Evolutionary conservation across 2,329 filamentous ascomycete species (phyloP), one percentile per base, ranked within the genome.

Genomic region (Fusarium tjaetaba): DNA sequence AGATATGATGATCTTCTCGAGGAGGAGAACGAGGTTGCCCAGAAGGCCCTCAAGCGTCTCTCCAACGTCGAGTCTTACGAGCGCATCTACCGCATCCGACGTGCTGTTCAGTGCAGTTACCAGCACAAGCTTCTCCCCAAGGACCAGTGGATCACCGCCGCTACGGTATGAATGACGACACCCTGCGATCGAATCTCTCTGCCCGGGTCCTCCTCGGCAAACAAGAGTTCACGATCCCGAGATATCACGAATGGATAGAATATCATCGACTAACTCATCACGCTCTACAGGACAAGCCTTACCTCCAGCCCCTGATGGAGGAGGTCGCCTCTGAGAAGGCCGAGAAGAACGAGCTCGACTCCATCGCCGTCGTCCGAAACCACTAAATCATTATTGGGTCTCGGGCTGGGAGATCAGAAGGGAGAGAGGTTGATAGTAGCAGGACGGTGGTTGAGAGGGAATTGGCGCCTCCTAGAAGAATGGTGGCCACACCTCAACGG

Each of bases 1-100:
- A 98, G 96, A 85, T 91, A 92, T 88, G 96, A 99, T 85, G 96
- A 99, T 84, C 86, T 99, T 83, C 93, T 98, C 83, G 91, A 93
- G 82, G 96, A 99, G 86, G 96, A 99, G 87, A 93, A 89, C 88
- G 93, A 96, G 80, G 86, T 88, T 66, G 94, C 97, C 80, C 92
- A 96, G 85, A 89, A 92, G 79, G 96, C 96, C 73, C 90, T 99
- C 81, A 93, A 94, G 89, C 94, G 96, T 83, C 93, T 99, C 72
- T 90, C 93, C 66, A 89, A 94, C 80, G 94, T 97, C 88, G 94
- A 96, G 83, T 89, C 92, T 80, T 98, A 98, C 87, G 96, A 99
- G 88, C 96, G 96, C 84, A 91, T 98, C 83, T 99, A 95, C 92
- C 95, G 96, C 82, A 91, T 99, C 85, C 94, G 96, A 87, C 92